phyloP scores from a whole-genome alignment of 2,329 filamentous ascomycete genomes.

The Fusarium pininemorale region DNA sequence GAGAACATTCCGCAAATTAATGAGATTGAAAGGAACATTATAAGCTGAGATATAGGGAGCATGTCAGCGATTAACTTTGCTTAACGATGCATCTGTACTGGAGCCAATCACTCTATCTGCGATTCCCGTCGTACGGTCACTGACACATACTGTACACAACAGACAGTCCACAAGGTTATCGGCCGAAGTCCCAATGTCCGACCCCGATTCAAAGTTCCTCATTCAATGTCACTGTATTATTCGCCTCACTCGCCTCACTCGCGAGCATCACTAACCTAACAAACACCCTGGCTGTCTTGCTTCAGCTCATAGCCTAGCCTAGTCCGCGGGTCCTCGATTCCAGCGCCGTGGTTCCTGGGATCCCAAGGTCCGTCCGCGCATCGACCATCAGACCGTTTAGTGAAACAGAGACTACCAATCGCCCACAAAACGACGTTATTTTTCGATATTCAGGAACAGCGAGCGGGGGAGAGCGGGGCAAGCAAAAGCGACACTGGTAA shows the following conservation, averaged over 20 bases:
- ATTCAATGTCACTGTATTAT: background rate
- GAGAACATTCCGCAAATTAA: constrained; percentile 3
- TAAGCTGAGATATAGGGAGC: constrained; percentile 17
- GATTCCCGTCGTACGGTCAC: background rate
- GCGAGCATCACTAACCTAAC: background rate
- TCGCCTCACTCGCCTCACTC: constrained; percentile 12
- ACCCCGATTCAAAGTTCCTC: background rate
- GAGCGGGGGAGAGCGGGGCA: background rate
- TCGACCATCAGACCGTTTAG: background rate
- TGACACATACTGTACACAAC: background rate
- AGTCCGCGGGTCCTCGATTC: background rate
- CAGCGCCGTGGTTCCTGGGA: constrained; percentile 14
- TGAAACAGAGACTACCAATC: background rate
- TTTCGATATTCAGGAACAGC: background rate
- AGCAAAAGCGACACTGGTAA: background rate
- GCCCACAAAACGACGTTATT: background rate
- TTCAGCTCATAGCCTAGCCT: constrained; percentile 7
- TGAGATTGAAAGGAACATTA: constrained; percentile 20
- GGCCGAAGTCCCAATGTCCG: background rate
- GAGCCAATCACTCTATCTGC: background rate
- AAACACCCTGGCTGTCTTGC: background rate
- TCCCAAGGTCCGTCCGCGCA: background rate
- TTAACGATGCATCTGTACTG: background rate
- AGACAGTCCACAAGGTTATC: background rate
- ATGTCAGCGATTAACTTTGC: background rate